Percentiles rank a stretch among this genome's conserved stretches.
Conservation (phyloP, 495 filamentous ascomycete species). For the Penicillium bovifimosum region DNA sequence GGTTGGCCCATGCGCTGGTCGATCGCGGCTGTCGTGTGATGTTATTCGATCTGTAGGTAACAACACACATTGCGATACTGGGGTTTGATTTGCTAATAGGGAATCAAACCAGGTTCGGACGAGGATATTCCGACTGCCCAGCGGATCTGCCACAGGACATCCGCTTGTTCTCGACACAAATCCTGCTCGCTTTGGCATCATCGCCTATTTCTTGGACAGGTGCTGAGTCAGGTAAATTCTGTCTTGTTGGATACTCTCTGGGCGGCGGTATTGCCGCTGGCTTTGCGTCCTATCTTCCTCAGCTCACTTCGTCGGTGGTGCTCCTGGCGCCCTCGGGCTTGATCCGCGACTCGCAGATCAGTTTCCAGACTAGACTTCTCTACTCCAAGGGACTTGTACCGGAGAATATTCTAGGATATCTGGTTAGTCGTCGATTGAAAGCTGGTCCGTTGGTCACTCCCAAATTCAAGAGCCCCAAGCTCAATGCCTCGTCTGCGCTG, state of each 20-base stretch:
- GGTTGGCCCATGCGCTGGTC: constrained; percentile 63
- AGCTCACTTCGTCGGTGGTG: constrained; percentile 58
- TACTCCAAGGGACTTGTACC: constrained; percentile 57
- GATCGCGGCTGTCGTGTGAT: constrained; percentile 75
- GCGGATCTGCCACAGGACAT: constrained; percentile 62
- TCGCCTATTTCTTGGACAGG: constrained; percentile 63
- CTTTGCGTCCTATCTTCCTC: constrained; percentile 69
- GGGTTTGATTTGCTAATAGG: not conserved
- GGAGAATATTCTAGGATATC: constrained; percentile 45
- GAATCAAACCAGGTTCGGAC: constrained; percentile 56
- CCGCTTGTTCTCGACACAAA: constrained; percentile 68
- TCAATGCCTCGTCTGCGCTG: constrained; percentile 32
- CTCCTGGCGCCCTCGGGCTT: constrained; percentile 74
- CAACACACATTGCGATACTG: not conserved
- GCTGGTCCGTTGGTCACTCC: constrained; percentile 36
- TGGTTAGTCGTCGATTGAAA: constrained; percentile 52
- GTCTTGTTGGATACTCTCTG: constrained; percentile 76
- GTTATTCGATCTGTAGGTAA: constrained; percentile 58
- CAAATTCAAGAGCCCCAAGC: constrained; percentile 30
- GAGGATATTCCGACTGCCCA: constrained; percentile 72
- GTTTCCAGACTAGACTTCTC: constrained; percentile 51
- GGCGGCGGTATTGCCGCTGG: constrained; percentile 72
- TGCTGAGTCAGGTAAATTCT: constrained; percentile 51
- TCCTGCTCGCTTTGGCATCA: constrained; percentile 65
- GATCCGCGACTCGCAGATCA: constrained; percentile 59